phyloP scores from a whole-genome alignment of 1,139 yeast genomes.

The Blastobotrys illinoisensis region DNA sequence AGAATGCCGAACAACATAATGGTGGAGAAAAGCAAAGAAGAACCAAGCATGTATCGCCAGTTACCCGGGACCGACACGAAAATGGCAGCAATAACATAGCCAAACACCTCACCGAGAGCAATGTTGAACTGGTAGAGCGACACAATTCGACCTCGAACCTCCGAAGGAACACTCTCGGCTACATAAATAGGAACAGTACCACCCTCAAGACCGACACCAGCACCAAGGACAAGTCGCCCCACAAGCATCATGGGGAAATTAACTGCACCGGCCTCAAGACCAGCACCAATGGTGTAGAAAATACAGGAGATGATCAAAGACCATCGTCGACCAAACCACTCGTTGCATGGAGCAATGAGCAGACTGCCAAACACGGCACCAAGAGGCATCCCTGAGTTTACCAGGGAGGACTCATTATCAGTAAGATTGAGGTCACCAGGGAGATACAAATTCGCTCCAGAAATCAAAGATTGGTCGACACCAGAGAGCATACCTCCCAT shows the following conservation, averaged over 20 bases:
- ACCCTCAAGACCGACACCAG: slow-evolving; percentile 58
- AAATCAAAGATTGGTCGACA: slow-evolving; percentile 50
- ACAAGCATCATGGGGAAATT: slow-evolving; percentile 45
- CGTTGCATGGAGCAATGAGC: slow-evolving; percentile 30
- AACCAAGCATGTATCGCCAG: slow-evolving; percentile 58
- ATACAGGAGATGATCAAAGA: slow-evolving; percentile 49
- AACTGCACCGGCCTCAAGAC: slow-evolving; percentile 46
- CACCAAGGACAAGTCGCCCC: slow-evolving; percentile 51
- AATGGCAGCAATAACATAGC: slow-evolving; percentile 52
- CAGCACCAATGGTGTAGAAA: slow-evolving; percentile 54
- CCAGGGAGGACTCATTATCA: slow-evolving; percentile 31
- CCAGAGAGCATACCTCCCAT: slow-evolving; percentile 58
- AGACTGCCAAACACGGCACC: slow-evolving; percentile 42
- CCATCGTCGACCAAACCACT: slow-evolving; percentile 47
- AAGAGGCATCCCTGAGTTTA: slow-evolving; percentile 53
- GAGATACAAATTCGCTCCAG: slow-evolving; percentile 53
- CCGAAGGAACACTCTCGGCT: slow-evolving; percentile 53
- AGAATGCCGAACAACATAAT: slow-evolving; percentile 44
- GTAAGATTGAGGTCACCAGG: slow-evolving; percentile 46
- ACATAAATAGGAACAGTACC: slow-evolving; percentile 56
- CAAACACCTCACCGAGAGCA: slow-evolving; percentile 55
- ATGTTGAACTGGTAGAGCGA: slow-evolving; percentile 54
- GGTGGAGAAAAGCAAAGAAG: slow-evolving; percentile 53
- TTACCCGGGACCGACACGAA: slow-evolving; percentile 49
- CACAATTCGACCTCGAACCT: slow-evolving; percentile 49